Base-by-base conservation (phyloP, 73 alveolate genomes). In the Stentor roeselii region DNA sequence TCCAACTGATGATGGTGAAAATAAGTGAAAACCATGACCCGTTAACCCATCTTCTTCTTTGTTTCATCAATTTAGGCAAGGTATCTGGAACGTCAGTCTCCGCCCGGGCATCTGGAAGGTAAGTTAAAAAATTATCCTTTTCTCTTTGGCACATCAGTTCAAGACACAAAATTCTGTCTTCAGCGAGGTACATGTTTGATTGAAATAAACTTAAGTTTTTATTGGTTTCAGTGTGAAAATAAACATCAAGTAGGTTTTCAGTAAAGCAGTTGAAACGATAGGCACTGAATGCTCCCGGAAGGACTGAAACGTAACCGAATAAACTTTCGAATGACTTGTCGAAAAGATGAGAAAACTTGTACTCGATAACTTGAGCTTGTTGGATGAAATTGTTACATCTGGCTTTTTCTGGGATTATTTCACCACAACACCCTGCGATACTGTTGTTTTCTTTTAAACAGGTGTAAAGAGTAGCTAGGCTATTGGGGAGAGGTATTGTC, bases 111-210 rank as follows among this genome's bases (percentile, higher is more conserved):
- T 59, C 83, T 6, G 87, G 88, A 21, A 86, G 60, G 59, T 83
- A 90, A 4, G 77, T 31, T 3, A 90, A 75, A 15, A 34, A 37
- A 50, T 59, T 85, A 11, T 50, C 21, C 1, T n/a, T 41, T 36
- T 76, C 38, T n/a, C 39, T 36, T 60, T 87, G 61, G 39, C 41
- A 37, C 3, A 87, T 78, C 2, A 90, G 86, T 37, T 78, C 89
- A 4, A 90, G 61, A 76, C 95, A 87, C 90, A 90, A 82, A 39
- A 90, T 76, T 60, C 95, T 82, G 77, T 90, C 95, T 59, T 90
- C 95, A 27, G 95, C 95, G 15, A 89, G 77, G 59, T 87, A 90
- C 91, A 87, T 87, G 67, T 90, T 90, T 3, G 91, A 82, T 38
- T 87, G 84, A 14, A 38, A 31, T 3, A 76, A 75, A 61, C 75